These are phyloP conservation scores for Neurospora tetrasperma DNA, from an alignment of 495 filamentous ascomycete species.

Conservation along the genomic window DNA sequence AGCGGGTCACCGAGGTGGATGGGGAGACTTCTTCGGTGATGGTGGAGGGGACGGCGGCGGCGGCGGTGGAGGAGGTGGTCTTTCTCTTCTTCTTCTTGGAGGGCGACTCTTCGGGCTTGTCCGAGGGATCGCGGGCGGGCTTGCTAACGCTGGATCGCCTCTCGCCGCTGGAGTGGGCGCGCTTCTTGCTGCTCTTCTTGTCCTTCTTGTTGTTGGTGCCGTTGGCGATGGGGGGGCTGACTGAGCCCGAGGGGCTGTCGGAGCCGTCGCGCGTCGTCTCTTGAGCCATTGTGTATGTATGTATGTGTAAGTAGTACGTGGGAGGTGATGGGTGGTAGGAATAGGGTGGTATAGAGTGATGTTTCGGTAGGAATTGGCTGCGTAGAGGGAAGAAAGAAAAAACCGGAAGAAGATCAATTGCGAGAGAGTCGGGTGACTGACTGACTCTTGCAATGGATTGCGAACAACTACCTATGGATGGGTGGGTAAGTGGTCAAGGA, in stretches of 20 bases:
- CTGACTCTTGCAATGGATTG: background rate
- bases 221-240: slow-evolving; percentile 16
- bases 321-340: background rate
- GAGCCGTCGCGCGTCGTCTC: slow-evolving; percentile 9
- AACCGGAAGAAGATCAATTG: background rate
- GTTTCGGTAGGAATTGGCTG: background rate
- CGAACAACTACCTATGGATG: background rate
- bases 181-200: slow-evolving; percentile 19
- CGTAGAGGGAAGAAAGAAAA: background rate
- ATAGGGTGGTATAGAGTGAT: background rate
- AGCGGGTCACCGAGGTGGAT: slow-evolving; percentile 23
- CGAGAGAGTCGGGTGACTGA: background rate
- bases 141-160: slow-evolving; percentile 49
- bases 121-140: slow-evolving; percentile 62
- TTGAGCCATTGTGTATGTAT: slow-evolving; percentile 9
- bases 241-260: slow-evolving; percentile 16
- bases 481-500: background rate
- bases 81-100: slow-evolving; percentile 30
- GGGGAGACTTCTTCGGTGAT: slow-evolving; percentile 4
- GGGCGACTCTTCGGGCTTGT: slow-evolving; percentile 45
- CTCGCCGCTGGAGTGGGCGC: slow-evolving; percentile 18
- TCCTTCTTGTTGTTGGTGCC: slow-evolving; percentile 12
- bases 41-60: slow-evolving; percentile 13
- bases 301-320: background rate
- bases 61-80: slow-evolving; percentile 11